Evolutionary conservation across 371 early-diverging fungal species (phyloP).

Genomic region (Zychaea mexicana): DNA sequence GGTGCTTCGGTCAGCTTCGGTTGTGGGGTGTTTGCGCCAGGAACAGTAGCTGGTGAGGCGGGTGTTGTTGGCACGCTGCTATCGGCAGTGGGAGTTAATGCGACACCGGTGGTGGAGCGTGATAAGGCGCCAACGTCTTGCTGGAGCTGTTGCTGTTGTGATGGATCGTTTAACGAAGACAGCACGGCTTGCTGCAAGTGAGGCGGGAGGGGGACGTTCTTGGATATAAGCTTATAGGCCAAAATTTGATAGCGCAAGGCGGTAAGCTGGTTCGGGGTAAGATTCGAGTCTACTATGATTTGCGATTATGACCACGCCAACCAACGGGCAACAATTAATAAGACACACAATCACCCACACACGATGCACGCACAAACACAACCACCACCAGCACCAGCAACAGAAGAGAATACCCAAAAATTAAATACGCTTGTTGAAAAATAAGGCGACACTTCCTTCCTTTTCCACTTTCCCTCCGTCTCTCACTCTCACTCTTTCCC

Average conservation of each 20-base stretch:
- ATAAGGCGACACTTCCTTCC: not conserved
- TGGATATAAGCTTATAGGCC: constrained; percentile 80
- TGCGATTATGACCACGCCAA: not conserved
- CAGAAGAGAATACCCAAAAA: not conserved
- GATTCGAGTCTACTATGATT: constrained; percentile 17
- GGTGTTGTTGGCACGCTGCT: not conserved
- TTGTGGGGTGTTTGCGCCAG: not conserved
- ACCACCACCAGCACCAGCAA: too few species aligned
- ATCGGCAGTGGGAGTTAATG: not conserved
- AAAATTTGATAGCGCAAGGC: constrained; percentile 78
- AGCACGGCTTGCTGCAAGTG: constrained; percentile 67
- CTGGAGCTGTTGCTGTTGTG: not conserved
- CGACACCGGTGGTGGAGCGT: not conserved
- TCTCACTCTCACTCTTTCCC: not conserved
- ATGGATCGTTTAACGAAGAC: not conserved
- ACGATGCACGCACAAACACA: not conserved
- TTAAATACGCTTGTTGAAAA: not conserved
- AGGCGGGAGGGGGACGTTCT: constrained; percentile 78
- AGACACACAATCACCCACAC: not conserved
- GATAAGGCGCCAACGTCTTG: not conserved
- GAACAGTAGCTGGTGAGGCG: not conserved
- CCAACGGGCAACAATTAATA: not conserved
- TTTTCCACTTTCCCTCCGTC: not conserved
- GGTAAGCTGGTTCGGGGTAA: constrained; percentile 65
- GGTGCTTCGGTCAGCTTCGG: not conserved